Evolutionary conservation across 2,329 filamentous ascomycete genomes (phyloP).

Genomic region (Lecanosticta acicola): DNA sequence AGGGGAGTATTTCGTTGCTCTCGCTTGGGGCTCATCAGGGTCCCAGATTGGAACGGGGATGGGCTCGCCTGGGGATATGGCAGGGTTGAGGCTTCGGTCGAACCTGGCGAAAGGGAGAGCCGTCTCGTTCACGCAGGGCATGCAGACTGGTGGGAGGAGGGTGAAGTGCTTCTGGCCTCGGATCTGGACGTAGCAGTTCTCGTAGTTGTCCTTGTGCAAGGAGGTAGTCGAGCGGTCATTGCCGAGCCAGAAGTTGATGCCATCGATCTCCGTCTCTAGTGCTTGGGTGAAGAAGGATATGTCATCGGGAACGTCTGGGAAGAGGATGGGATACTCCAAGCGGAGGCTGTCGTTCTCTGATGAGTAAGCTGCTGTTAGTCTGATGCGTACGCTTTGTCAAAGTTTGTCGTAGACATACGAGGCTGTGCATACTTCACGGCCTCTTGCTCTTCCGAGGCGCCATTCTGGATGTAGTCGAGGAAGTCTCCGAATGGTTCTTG

Average conservation of each 20-base stretch:
- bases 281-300: conserved; percentile 71
- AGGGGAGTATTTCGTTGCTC: conserved; percentile 54
- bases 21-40: conserved; percentile 52
- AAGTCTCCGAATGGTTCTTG: conserved; percentile 58
- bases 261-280: conserved; percentile 60
- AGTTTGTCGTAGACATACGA: conserved; percentile 46
- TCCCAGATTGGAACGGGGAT: conserved; percentile 72
- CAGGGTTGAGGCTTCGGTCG: conserved; percentile 21
- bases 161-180: conserved; percentile 69
- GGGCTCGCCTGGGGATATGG: conserved; percentile 36
- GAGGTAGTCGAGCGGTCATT: conserved; percentile 64
- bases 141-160: conserved; percentile 64
- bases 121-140: conserved; percentile 63
- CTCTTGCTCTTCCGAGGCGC: conserved; percentile 25
- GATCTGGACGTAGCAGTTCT: conserved; percentile 77
- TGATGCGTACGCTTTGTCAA: not conserved
- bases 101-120: conserved; percentile 57
- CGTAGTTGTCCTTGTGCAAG: conserved; percentile 76
- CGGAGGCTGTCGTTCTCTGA: conserved; percentile 78
- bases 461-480: conserved; percentile 53
- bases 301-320: conserved; percentile 55
- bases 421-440: conserved; percentile 67
- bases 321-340: conserved; percentile 62
- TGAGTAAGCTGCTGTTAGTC: conserved; percentile 2
- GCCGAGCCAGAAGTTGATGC: conserved; percentile 78